These are phyloP conservation scores for Rhinocladiella mackenziei DNA, from an alignment of 2,329 filamentous ascomycete genomes.

Conservation along the genomic window DNA sequence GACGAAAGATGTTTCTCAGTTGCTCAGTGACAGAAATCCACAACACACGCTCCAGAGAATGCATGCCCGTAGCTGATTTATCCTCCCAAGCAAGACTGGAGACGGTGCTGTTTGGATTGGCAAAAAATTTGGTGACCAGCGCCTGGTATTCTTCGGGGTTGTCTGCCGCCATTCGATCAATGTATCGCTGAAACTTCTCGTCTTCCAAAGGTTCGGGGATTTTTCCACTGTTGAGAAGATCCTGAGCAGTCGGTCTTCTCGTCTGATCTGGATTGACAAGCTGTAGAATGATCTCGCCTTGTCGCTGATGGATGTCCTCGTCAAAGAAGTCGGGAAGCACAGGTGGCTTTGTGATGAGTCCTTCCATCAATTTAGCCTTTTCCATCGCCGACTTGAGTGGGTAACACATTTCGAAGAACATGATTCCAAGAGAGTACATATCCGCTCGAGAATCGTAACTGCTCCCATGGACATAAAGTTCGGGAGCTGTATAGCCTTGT, in stretches of 20 bases:
- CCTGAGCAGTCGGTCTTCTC: conserved; percentile 74
- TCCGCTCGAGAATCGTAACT: conserved; percentile 93
- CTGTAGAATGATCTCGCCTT: conserved; percentile 73
- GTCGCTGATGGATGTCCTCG: conserved; percentile 40
- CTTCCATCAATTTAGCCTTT: conserved; percentile 56
- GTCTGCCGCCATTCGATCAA: conserved; percentile 75
- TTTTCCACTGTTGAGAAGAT: conserved; percentile 79
- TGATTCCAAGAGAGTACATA: conserved; percentile 96
- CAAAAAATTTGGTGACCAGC: conserved; percentile 19
- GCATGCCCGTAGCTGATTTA: conserved; percentile 19
- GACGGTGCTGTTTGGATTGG: conserved; percentile 20
- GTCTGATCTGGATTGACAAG: conserved; percentile 78
- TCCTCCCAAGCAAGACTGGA: conserved; percentile 27
- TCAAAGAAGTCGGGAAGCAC: conserved; percentile 69
- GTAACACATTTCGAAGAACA: conserved; percentile 96
- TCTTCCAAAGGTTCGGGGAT: conserved; percentile 89
- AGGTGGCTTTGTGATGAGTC: conserved; percentile 60
- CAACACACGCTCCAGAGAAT: conserved; percentile 58
- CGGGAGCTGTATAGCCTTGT: conserved; percentile 87
- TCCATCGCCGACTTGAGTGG: conserved; percentile 61
- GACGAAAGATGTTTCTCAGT: conserved; percentile 73
- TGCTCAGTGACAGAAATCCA: conserved; percentile 70
- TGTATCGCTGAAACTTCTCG: conserved; percentile 77
- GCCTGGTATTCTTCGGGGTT: conserved; percentile 64
- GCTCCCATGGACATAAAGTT: conserved; percentile 58